Base-by-base conservation (phyloP, 306 rosid genomes). In the Potentilla sterilis region DNA sequence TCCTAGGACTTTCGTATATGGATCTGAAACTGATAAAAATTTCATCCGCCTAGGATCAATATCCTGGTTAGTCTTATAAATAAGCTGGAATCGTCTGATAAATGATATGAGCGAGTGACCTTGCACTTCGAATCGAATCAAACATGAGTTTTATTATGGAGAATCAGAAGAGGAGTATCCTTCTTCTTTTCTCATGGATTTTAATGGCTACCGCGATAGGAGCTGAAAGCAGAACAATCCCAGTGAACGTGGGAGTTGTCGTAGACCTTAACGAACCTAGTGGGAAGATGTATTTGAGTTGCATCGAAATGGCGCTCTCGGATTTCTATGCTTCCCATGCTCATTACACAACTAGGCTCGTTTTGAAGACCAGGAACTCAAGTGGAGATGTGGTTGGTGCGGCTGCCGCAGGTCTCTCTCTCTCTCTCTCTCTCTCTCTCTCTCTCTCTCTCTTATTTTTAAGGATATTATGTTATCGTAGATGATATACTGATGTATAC, bases 241-340 rank as follows among this genome's bases (percentile, higher is more conserved):
- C 32, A 0, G 62, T 72, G 15, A 35, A 72, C 14, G 74, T 68
- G 0, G 80, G 75, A 0, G 80, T 77, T 61, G 15, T 77, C 4
- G 24, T 69, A 19, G 61, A 77, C 19, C 19, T n/a, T 12, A 75
- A 57, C 48, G 18, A 63, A 9, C 21, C 54, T 38, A 34, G 14
- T 34, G 70, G 76, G 32, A 77, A 47, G 7, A 34, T 77, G 70
- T 74, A 74, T 8, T 61, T 59, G 62, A 59, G 43, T 42, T 77
- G 75, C 70, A 69, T 77, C 48, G 8, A 77, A 10, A 77, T 77
- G 69, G 80, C 80, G 9, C 69, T 68, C 47, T 68, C 69, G 6
- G 80, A 77, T 28, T 77, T 68, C 80, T 77, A 77, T 15, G 24
- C 18, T 35, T 44, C 34, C 18, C 59, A 69, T 18, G 18, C 16